Evolutionary conservation across 768 basidiomycete genomes (phyloP).

Genomic region (Xerocomellus chrysenteron): DNA sequence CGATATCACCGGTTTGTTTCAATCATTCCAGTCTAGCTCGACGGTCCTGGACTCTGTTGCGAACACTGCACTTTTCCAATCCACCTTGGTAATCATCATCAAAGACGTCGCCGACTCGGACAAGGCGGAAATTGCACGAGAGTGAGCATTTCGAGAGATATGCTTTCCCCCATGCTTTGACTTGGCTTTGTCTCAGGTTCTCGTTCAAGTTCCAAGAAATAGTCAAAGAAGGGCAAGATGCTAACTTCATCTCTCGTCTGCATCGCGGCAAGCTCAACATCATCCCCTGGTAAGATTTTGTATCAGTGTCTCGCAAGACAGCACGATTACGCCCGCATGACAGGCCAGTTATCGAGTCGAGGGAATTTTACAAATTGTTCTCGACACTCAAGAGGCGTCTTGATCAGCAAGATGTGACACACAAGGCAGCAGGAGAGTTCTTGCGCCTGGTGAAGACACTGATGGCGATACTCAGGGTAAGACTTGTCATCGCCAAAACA

Average conservation of each 20-base stretch:
- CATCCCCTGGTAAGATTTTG: constrained; percentile 47
- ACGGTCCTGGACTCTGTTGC: constrained; percentile 55
- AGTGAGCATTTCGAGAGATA: constrained; percentile 38
- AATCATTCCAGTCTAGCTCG: constrained; percentile 58
- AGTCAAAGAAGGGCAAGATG: constrained; percentile 55
- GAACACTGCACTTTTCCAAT: constrained; percentile 59
- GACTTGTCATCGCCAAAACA: neutral
- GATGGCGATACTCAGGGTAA: constrained; percentile 65
- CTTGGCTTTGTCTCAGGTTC: constrained; percentile 38
- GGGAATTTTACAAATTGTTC: constrained; percentile 55
- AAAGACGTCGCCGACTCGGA: constrained; percentile 69
- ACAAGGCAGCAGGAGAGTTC: constrained; percentile 52
- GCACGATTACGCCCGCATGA: neutral
- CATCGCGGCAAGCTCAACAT: constrained; percentile 55
- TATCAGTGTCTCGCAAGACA: neutral
- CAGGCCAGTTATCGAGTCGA: constrained; percentile 58
- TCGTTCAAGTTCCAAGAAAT: constrained; percentile 57
- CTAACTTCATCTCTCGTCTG: constrained; percentile 60
- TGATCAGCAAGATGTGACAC: constrained; percentile 48
- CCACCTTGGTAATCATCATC: constrained; percentile 60
- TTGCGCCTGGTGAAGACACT: constrained; percentile 55
- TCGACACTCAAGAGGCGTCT: constrained; percentile 44
- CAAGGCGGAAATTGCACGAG: constrained; percentile 54
- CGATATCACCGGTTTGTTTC: constrained; percentile 61
- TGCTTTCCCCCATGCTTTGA: neutral